Base-by-base conservation (phyloP, 805 yeast species). In the Lipomyces yamadae region DNA sequence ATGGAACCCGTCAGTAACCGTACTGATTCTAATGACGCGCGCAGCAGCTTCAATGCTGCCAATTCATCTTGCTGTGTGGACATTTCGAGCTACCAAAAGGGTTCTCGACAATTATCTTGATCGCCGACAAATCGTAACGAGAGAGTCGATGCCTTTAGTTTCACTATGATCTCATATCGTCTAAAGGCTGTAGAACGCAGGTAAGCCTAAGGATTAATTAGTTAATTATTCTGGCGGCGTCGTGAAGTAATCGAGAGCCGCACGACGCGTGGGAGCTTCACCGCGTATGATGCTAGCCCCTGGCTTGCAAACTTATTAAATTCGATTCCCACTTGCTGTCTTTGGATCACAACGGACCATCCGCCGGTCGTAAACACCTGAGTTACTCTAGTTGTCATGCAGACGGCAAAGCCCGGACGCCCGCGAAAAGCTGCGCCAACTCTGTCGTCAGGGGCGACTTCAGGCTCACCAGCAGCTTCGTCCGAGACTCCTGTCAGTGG, bases 1-100 rank as follows among this genome's bases (percentile, higher is more conserved):
- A 69, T 54, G 1, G 58, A 59, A 6, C 52, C 63, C 4, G 69
- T 56, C 15, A 67, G 42, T 32, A 68, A 34, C 15, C 72, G 64
- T 6, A 67, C 63, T n/a, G 69, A 52, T 53, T 69, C 72, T 7
- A 69, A 61, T n/a, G 72, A 59, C 13, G 72, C 72, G 53, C 72
- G 71, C 6, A 67, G 54, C 15, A 65, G 39, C n/a, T 54, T 50
- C 42, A 69, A 34, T 13, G 69, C 34, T 15, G 60, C 24, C 6
- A 69, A 54, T 24, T 69, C 72, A 2, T 60, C 37, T 52, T 18
- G 55, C 55, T 52, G 55, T 10, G 15, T 42, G 48, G 48, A 42
- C 48, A 42, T 42, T 18, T 42, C 29, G 48, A 42, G 24, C 3
- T 7, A 42, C 48, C 24, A n/a, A 42, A 15, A 42, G 24, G 7